Conservation (phyloP, 129 eudicot genomes). For the Chrysanthemum seticuspe region DNA sequence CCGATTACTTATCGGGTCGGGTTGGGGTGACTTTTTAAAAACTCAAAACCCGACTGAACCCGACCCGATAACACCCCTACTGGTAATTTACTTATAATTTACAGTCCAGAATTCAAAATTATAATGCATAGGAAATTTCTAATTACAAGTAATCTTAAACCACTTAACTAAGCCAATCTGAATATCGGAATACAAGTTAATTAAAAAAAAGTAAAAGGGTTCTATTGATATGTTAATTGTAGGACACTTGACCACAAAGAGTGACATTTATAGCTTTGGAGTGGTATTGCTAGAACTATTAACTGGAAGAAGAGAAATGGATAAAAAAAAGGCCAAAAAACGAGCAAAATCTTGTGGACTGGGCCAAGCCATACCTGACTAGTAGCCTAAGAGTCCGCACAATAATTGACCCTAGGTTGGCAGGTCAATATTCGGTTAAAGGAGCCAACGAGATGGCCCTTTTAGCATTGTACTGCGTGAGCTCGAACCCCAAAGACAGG, state of each 20-base stretch:
- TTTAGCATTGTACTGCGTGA: constrained; percentile 68
- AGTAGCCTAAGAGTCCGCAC: constrained; percentile 66
- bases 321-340: constrained; percentile 55
- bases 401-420: constrained; percentile 79
- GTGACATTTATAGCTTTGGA: constrained; percentile 93
- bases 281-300: constrained; percentile 80
- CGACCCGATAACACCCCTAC: constrained; percentile 23
- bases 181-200: too few species aligned
- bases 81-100: constrained; percentile 36
- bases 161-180: too few species aligned
- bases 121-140: too few species aligned
- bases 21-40: too few species aligned
- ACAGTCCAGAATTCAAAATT: too few species aligned
- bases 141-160: too few species aligned
- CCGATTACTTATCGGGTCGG: too few species aligned
- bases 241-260: constrained; percentile 97
- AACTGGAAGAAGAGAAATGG: constrained; percentile 93
- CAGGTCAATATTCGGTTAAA: constrained; percentile 86
- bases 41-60: too few species aligned
- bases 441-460: constrained; percentile 84
- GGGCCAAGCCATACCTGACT: constrained; percentile 71
- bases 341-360: constrained; percentile 84
- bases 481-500: constrained; percentile 82
- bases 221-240: constrained; percentile 20
- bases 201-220: not conserved